A percentile compares a stretch with the other conserved stretches of the same genome.
Conservation (phyloP, 352 stramenopile genomes). For the Phytophthora pisi region DNA sequence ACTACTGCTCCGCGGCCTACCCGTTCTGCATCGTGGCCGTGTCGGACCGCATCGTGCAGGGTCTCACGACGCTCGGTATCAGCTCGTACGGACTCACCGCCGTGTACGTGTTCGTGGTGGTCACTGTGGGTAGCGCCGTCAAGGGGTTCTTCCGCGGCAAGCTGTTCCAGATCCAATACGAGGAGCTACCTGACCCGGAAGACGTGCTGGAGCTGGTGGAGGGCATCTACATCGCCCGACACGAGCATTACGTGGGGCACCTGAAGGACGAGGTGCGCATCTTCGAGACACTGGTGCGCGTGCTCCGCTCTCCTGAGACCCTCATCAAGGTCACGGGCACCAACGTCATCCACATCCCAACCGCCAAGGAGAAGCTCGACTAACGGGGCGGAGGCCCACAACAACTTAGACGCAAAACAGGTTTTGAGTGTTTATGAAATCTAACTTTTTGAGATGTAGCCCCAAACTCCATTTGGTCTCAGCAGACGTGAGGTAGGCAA, state of each 20-base stretch:
- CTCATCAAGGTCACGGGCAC: slow-evolving; percentile 84
- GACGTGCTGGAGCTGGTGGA: slow-evolving; percentile 88
- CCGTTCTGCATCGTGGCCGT: slow-evolving; percentile 86
- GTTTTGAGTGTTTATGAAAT: too few species aligned
- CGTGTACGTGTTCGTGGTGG: slow-evolving; percentile 88
- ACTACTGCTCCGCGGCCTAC: slow-evolving; percentile 52
- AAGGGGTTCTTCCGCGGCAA: slow-evolving; percentile 85
- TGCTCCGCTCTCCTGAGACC: slow-evolving; percentile 85
- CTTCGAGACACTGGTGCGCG: slow-evolving; percentile 87
- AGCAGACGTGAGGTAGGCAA: neutral
- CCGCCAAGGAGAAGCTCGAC: slow-evolving; percentile 85
- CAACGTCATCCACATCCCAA: slow-evolving; percentile 88
- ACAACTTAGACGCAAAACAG: too few species aligned
- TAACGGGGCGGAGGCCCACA: slow-evolving; percentile 23
- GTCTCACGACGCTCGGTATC: slow-evolving; percentile 77
- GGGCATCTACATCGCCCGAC: slow-evolving; percentile 87
- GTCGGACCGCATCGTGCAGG: slow-evolving; percentile 88
- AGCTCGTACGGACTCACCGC: slow-evolving; percentile 87
- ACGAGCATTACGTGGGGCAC: slow-evolving; percentile 86
- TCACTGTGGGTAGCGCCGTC: slow-evolving; percentile 85
- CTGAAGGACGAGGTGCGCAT: slow-evolving; percentile 89
- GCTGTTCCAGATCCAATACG: slow-evolving; percentile 84
- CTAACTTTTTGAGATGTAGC: too few species aligned
- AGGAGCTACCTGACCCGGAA: slow-evolving; percentile 79
- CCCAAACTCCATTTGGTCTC: too few species aligned